Conservation (phyloP, 768 basidiomycete genomes). For the Lyophyllum atratum region DNA sequence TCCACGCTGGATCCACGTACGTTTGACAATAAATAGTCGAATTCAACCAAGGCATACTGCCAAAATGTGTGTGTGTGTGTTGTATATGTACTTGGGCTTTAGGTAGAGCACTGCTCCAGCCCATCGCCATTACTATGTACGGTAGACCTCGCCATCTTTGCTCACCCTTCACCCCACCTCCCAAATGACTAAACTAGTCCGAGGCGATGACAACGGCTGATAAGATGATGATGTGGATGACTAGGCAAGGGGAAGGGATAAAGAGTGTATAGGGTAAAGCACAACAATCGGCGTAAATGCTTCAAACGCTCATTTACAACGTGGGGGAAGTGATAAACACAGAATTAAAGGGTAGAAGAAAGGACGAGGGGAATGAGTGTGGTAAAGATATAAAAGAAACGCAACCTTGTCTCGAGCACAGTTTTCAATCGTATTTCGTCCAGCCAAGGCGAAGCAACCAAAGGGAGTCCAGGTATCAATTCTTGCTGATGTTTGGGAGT, state of each 20-base stretch:
- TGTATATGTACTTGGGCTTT: constrained; percentile 2
- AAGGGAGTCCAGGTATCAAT: constrained; percentile 13
- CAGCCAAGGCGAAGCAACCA: constrained; percentile 19
- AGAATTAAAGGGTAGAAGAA: constrained; percentile 9
- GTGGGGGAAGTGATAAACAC: constrained; percentile 9
- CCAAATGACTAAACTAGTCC: background rate
- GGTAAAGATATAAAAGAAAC: constrained; percentile 14
- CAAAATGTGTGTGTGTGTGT: background rate
- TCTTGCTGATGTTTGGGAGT: constrained; percentile 8
- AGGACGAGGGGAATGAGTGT: constrained; percentile 10
- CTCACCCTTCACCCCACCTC: background rate
- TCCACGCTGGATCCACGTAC: background rate
- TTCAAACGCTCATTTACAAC: constrained; percentile 11
- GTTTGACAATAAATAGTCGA: constrained; percentile 9
- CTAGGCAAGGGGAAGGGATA: constrained; percentile 8
- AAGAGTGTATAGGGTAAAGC: constrained; percentile 24
- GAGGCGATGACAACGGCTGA: background rate
- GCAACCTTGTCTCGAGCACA: constrained; percentile 14
- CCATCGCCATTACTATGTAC: background rate
- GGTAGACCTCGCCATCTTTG: background rate
- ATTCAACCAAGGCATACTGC: background rate
- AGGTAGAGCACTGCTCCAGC: constrained; percentile 9
- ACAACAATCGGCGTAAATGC: constrained; percentile 20
- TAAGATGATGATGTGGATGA: background rate
- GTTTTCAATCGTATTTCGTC: constrained; percentile 15